Evolutionary conservation across 306 rosid genomes (phyloP).

Genomic region (cucumber (Cucumis sativus)): Cucumber_9930_V3 NC_026657.2:35831001-35831500

Average conservation of each 20-base stretch:
- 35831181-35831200: slow-evolving; percentile 48
- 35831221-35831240: slow-evolving; percentile 81
- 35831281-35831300: slow-evolving; percentile 31
- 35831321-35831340: slow-evolving; percentile 70
- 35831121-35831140: slow-evolving; percentile 71
- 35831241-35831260: slow-evolving; percentile 41
- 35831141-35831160: slow-evolving; percentile 79
- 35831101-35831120: slow-evolving; percentile 89
- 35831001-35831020: slow-evolving; percentile 60
- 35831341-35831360: slow-evolving; percentile 84
- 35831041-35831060: slow-evolving; percentile 77
- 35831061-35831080: slow-evolving; percentile 64
- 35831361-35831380: slow-evolving; percentile 85
- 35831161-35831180: slow-evolving; percentile 81
- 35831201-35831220: slow-evolving; percentile 59
- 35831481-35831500: slow-evolving; percentile 42
- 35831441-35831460: slow-evolving; percentile 65
- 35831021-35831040: slow-evolving; percentile 82
- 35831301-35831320: slow-evolving; percentile 50
- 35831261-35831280: slow-evolving; percentile 22
- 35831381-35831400: slow-evolving; percentile 78
- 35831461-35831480: slow-evolving; percentile 56
- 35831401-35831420: slow-evolving; percentile 98
- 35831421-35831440: slow-evolving; percentile 70
- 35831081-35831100: slow-evolving; percentile 77